Evolutionary conservation across 805 yeast genomes (phyloP).

Genomic region (Cyberlindnera subsufficiens): DNA sequence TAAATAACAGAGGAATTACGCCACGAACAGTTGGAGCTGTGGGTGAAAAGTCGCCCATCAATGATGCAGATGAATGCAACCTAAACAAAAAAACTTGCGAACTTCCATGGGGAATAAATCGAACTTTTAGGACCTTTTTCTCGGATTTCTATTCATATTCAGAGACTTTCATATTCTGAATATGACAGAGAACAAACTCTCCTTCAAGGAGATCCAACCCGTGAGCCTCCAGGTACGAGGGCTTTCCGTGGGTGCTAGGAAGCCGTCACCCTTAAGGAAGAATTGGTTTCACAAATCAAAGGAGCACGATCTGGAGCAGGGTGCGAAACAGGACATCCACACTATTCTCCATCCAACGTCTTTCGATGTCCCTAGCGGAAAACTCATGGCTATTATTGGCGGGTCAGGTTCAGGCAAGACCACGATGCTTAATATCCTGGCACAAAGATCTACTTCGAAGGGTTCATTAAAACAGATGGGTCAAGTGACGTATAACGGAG

Average conservation of each 20-base stretch:
- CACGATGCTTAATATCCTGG: slow-evolving; percentile 63
- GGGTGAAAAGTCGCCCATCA: no score
- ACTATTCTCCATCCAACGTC: slow-evolving; percentile 34
- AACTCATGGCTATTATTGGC: slow-evolving; percentile 78
- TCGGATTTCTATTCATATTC: no score
- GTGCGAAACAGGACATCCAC: neutral
- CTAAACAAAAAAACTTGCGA: no score
- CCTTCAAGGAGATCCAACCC: slow-evolving; percentile 12
- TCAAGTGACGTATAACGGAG: slow-evolving; percentile 29
- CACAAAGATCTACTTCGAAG: slow-evolving; percentile 38
- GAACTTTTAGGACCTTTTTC: no score
- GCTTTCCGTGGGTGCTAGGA: slow-evolving; percentile 9
- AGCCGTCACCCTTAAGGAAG: neutral
- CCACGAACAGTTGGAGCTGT: no score
- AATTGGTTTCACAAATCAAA: no score
- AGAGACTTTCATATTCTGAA: neutral
- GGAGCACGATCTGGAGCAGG: neutral
- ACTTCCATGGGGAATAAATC: no score
- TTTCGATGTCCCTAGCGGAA: slow-evolving; percentile 56
- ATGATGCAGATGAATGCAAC: no score
- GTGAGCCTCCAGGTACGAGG: slow-evolving; percentile 12
- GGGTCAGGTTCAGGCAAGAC: slow-evolving; percentile 91
- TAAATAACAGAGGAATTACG: no score
- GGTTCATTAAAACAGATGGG: slow-evolving; percentile 38
- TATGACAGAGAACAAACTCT: slow-evolving; percentile 1